Percentiles rank a stretch among this genome's conserved stretches.
Evolutionary conservation across 139 green algal species (phyloP).

Genomic region (Tetratostichococcus sp.): DNA sequence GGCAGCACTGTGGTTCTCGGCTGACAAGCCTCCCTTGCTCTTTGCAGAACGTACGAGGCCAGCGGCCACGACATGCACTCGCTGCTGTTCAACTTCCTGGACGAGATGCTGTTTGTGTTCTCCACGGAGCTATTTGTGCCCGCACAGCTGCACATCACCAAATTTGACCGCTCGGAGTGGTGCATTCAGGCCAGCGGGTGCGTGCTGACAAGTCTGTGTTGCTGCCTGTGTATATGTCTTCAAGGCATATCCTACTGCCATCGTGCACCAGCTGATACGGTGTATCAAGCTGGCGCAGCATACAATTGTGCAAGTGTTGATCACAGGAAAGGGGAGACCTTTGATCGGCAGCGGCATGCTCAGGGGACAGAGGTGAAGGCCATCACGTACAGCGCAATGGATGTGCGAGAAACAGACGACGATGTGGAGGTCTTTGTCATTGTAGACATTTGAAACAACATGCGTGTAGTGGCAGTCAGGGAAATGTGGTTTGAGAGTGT

Average conservation of each 20-base stretch:
- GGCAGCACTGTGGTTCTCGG: too few relatives aligned
- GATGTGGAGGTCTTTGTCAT: conserved; percentile 82
- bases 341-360: conserved; percentile 57
- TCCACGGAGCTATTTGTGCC: conserved; percentile 65
- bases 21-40: too few relatives aligned
- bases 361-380: conserved; percentile 84
- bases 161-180: conserved; percentile 45
- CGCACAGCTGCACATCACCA: conserved; percentile 36
- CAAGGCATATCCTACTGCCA: too few relatives aligned
- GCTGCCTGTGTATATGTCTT: too few relatives aligned
- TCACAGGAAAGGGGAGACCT: conserved; percentile 50
- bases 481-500: too few relatives aligned
- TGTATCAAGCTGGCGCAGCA: too few relatives aligned
- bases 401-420: conserved; percentile 50
- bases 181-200: conserved; percentile 40
- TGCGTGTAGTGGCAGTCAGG: too few relatives aligned
- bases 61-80: conserved; percentile 74
- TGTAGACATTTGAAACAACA: conserved; percentile 73
- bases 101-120: conserved; percentile 83
- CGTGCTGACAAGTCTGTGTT: neutral
- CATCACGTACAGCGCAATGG: conserved; percentile 87
- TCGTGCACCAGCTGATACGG: too few relatives aligned
- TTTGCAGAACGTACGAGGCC: conserved; percentile 34
- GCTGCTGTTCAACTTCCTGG: conserved; percentile 76
- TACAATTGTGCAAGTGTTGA: neutral